Base-by-base conservation (phyloP, 768 basidiomycete genomes). In the Amanita thiersii region DNA sequence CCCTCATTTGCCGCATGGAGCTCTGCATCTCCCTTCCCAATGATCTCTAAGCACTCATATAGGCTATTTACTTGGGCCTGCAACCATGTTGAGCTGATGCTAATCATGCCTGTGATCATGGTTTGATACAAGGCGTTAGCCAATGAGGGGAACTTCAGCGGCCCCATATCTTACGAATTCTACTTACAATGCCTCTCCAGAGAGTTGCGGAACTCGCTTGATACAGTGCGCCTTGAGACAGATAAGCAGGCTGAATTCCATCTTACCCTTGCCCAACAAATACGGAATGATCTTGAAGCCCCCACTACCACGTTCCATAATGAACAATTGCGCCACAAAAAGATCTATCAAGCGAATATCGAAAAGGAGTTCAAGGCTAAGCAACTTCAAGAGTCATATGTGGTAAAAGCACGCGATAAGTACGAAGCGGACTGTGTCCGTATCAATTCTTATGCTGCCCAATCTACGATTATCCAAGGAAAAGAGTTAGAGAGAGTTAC, bases 371-470 rank as follows among this genome's bases (percentile, higher is more conserved):
- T 81, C 73, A 92, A 91, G 64, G 73, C 73, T 35, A 94, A 96
- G 57, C 84, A 87, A 53, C 73, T 79, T 4, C 89, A 93, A 49
- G 90, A 94, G 54, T 68, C 70, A 8, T 81, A 92, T 49, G 91
- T 96, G 33, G 69, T 70, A 52, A 91, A 91, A 58, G 88, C 96
- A 2, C 79, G 86, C 47, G 89, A 93, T 58, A 89, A 91, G 56
- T 98, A 97, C 63, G 89, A 96, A 60, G 68, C 73, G 37, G 94
- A 98, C 53, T 94, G 92, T 58, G 67, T 93, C 15, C 78, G 84
- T 37, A 93, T 97, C 68, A 97, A 96, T 54, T 85, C 88, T 1
- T 91, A 86, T 54, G 91, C 91, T 3, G 92, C 92, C 3, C 91
- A 96, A 58, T 77, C 84, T 23, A 81, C 87, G 1, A 75, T 98